A percentile compares a stretch with the other conserved stretches of the same genome.
Evolutionary conservation across 495 filamentous ascomycete genomes (phyloP).

Genomic region (Hypomontagnella submonticulosa): DNA sequence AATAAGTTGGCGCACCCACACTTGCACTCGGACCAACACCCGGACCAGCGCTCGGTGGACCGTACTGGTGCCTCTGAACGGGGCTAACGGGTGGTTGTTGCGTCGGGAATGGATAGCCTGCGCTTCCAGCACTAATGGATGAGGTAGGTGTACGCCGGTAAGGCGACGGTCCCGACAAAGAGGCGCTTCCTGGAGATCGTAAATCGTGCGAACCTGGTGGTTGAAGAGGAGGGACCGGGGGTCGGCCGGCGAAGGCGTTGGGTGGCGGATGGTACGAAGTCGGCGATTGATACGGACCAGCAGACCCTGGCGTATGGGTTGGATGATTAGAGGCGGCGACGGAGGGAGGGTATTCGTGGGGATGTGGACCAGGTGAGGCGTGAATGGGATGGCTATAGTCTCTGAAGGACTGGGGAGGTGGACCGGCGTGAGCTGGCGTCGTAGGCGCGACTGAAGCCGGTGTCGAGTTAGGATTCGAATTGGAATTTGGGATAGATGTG

Average conservation of each 20-base stretch:
- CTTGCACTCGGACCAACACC: conserved; percentile 49
- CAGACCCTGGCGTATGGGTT: conserved; percentile 40
- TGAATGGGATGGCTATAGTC: conserved; percentile 59
- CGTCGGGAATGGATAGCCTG: conserved; percentile 65
- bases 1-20: conserved; percentile 53
- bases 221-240: conserved; percentile 63
- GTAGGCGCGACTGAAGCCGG: conserved; percentile 53
- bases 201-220: conserved; percentile 59
- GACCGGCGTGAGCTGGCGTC: conserved; percentile 58
- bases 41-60: conserved; percentile 43
- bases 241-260: conserved; percentile 56
- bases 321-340: conserved; percentile 49
- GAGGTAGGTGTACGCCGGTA: conserved; percentile 63
- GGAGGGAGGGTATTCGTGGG: conserved; percentile 45
- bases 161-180: conserved; percentile 62
- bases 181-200: conserved; percentile 60
- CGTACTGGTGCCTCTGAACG: conserved; percentile 61
- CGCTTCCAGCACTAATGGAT: conserved; percentile 54
- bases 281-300: conserved; percentile 53
- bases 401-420: conserved; percentile 56
- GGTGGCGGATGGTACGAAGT: conserved; percentile 54
- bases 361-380: conserved; percentile 51
- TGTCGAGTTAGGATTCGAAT: conserved; percentile 32
- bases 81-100: conserved; percentile 64
- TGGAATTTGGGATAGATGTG: background rate